Evolutionary conservation across 208 protist genomes (phyloP), one percentile per base, ranked within the genome.

Genomic region (Herpetomonas muscarum): DNA sequence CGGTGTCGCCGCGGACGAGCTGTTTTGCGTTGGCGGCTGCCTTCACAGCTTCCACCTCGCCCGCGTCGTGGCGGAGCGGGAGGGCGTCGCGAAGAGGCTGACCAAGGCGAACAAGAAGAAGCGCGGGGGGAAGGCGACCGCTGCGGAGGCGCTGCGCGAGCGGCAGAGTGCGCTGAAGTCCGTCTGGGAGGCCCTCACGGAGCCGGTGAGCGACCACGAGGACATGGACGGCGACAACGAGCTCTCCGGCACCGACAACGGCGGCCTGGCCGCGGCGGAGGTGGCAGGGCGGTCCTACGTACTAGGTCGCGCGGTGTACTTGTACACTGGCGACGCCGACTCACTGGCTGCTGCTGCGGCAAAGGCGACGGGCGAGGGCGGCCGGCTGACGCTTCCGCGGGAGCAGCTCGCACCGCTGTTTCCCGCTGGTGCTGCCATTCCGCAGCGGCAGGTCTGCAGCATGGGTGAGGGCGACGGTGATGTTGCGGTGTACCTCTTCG

Each of bases 11-110:
- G 79, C 79, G 1, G 79, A 82, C 30, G 87, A 94, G 50, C 56
- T 92, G 19, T 37, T 60, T 17, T 64, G 51, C 36, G 74, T 90
- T 2, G 87, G 84, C 32, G 87, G 81, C 10, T 93, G 86, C 64
- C 62, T 86, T 7, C 67, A 88, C 41, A 87, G 81, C 54, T 87
- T 74, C 61, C 73, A 77, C 25, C 31, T 78, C 0, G 81, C 79
- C 1, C 55, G 59, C n/a, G 51, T 68, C 28, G 63, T 50, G 29
- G n/a, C 34, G 19, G 30, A 15, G 21, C n/a, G 31, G n/a, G 26
- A 32, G 1, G 42, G 42, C 24, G 37, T 22, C 26, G 1, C 60
- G 50, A 36, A 30, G 37, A 12, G 22, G 9, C 25, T 46, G 31
- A 29, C 25, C 17, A 22, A 56, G 44, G 3, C 63, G 54, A 45